phyloP scores from a whole-genome alignment of 805 yeast genomes.

The Saccharomycopsis sp. region DNA sequence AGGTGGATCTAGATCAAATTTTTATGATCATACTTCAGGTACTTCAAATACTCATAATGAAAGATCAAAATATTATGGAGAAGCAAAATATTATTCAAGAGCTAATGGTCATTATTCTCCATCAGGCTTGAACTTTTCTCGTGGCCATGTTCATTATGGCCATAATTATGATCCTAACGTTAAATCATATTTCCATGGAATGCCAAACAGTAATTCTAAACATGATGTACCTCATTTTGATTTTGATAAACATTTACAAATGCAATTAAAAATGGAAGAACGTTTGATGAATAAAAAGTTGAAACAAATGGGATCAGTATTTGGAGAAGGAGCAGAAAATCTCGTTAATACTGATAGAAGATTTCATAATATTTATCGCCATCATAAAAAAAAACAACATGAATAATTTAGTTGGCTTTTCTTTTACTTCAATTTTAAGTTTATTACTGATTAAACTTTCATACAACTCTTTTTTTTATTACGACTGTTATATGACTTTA shows the following conservation, averaged over 20 bases:
- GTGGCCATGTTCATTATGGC: slow-evolving; percentile 19
- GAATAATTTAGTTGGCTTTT: no score
- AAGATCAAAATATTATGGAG: slow-evolving; percentile 28
- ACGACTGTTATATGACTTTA: no score
- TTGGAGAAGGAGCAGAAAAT: slow-evolving; percentile 4
- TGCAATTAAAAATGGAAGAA: slow-evolving; percentile 35
- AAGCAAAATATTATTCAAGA: slow-evolving; percentile 27
- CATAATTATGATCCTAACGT: slow-evolving; percentile 16
- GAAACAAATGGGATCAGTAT: neutral
- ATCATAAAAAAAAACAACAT: neutral
- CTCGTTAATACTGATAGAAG: slow-evolving; percentile 9
- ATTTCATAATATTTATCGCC: slow-evolving; percentile 9
- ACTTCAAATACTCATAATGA: slow-evolving; percentile 5
- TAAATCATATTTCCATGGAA: slow-evolving; percentile 26
- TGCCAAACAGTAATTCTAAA: slow-evolving; percentile 26
- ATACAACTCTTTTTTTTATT: no score
- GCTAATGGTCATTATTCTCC: slow-evolving; percentile 8
- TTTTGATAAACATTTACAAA: slow-evolving; percentile 31
- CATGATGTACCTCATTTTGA: slow-evolving; percentile 37
- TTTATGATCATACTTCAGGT: neutral
- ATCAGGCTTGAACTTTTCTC: slow-evolving; percentile 13
- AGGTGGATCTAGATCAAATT: neutral
- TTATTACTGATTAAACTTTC: no score
- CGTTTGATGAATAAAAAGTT: slow-evolving; percentile 27
- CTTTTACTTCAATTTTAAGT: neutral